Percentiles rank a stretch among this genome's conserved stretches.
Evolutionary conservation across 306 rosid species (phyloP).

Genomic region (Trifolium dubium): DNA sequence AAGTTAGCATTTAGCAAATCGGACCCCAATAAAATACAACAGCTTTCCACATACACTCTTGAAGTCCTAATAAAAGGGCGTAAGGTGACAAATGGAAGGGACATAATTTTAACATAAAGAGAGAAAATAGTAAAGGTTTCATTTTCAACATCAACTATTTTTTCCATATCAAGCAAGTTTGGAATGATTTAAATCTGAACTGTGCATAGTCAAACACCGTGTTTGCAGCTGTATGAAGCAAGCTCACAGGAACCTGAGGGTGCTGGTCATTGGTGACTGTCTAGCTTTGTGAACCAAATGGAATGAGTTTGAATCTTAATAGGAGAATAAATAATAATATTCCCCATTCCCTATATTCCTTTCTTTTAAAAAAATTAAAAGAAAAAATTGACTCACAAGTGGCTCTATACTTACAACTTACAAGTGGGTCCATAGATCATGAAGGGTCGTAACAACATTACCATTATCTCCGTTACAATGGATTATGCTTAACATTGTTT

Average conservation of each 20-base stretch:
- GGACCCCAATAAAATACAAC: neutral
- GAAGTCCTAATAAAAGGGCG: neutral
- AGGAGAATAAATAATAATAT: too few relatives aligned
- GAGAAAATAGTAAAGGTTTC: neutral
- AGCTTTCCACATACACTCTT: conserved; percentile 8
- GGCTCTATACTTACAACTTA: neutral
- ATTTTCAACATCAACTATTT: neutral
- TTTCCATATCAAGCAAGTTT: conserved; percentile 15
- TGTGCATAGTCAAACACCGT: conserved; percentile 1
- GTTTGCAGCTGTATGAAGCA: conserved; percentile 15
- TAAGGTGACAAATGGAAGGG: neutral
- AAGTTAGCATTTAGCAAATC: conserved; percentile 1
- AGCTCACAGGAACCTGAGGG: neutral
- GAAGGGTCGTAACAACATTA: conserved; percentile 13
- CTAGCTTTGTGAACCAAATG: neutral
- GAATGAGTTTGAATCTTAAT: neutral
- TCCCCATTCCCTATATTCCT: too few relatives aligned
- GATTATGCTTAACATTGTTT: neutral
- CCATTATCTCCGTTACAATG: neutral
- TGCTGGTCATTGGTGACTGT: neutral
- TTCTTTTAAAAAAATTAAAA: too few relatives aligned
- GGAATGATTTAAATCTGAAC: conserved; percentile 17
- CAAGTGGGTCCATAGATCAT: neutral
- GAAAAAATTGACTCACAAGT: neutral
- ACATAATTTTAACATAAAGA: too few relatives aligned